A percentile compares a stretch with the other conserved stretches of the same genome.
phyloP scores from a whole-genome alignment of 2,329 filamentous ascomycete species.

The Beauveria scarabaeidicola region DNA sequence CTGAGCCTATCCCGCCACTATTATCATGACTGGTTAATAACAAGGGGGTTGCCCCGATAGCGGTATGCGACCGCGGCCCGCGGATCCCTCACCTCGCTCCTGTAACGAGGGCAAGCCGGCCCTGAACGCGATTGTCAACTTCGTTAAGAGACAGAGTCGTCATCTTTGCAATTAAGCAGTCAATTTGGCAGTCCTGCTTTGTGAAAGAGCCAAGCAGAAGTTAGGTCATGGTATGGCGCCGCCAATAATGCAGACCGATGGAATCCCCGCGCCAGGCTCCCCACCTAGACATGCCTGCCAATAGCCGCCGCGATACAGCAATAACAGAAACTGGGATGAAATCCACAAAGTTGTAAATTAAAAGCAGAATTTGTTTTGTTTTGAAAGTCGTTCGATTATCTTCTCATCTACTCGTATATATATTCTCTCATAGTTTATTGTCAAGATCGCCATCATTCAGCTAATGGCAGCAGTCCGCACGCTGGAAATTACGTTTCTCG shows the following conservation, averaged over 20 bases:
- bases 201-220: not conserved
- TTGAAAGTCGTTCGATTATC: not conserved
- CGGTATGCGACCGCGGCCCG: no score
- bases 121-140: conserved; percentile 12
- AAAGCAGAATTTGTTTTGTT: not conserved
- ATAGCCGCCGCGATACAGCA: not conserved
- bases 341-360: not conserved
- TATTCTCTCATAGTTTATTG: not conserved
- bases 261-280: not conserved
- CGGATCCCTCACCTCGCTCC: conserved; percentile 21
- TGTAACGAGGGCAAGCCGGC: conserved; percentile 25
- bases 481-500: not conserved
- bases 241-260: not conserved
- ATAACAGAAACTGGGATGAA: not conserved
- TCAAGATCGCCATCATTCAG: not conserved
- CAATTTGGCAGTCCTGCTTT: not conserved
- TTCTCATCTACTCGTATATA: not conserved
- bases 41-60: not conserved
- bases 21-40: not conserved
- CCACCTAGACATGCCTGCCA: not conserved
- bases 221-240: not conserved
- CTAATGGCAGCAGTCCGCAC: not conserved
- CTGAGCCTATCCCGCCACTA: conserved; percentile 28
- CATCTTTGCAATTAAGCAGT: conserved; percentile 1
- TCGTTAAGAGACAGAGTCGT: conserved; percentile 5